Evolutionary conservation across 192 early-diverging fungal species (phyloP).

Genomic region (Spizellomyces sp.): DNA sequence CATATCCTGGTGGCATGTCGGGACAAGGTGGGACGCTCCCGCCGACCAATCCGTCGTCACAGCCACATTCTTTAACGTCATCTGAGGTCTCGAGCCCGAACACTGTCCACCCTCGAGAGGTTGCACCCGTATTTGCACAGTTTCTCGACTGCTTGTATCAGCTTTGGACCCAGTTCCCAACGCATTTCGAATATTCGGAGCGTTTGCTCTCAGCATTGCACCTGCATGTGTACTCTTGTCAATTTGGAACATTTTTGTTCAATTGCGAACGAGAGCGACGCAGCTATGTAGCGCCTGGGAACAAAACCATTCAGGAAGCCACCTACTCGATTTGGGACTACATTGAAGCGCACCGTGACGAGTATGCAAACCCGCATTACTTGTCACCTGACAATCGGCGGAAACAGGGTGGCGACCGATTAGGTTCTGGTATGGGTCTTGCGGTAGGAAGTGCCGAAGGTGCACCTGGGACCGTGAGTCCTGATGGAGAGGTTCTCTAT

Average conservation of each 20-base stretch:
- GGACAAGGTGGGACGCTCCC: neutral
- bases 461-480: slow-evolving; percentile 3
- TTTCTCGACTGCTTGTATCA: slow-evolving; percentile 98
- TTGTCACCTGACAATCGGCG: slow-evolving; percentile 47
- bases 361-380: slow-evolving; percentile 66
- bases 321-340: slow-evolving; percentile 83
- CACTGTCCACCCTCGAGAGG: slow-evolving; percentile 61
- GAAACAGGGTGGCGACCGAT: neutral
- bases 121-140: slow-evolving; percentile 94
- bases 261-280: slow-evolving; percentile 83
- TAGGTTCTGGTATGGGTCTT: slow-evolving; percentile 5
- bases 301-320: slow-evolving; percentile 22
- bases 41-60: neutral
- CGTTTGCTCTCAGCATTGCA: slow-evolving; percentile 78
- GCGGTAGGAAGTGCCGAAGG: neutral
- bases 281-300: slow-evolving; percentile 19
- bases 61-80: slow-evolving; percentile 10
- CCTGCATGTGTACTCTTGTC: slow-evolving; percentile 85
- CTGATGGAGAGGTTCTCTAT: slow-evolving; percentile 63
- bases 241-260: slow-evolving; percentile 93
- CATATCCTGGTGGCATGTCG: slow-evolving; percentile 1
- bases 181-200: slow-evolving; percentile 93
- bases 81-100: slow-evolving; percentile 39
- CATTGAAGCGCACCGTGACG: slow-evolving; percentile 57
- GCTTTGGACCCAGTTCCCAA: slow-evolving; percentile 82